phyloP scores from a whole-genome alignment of 345 rosid genomes.

The Lagerstroemia speciosa region DNA sequence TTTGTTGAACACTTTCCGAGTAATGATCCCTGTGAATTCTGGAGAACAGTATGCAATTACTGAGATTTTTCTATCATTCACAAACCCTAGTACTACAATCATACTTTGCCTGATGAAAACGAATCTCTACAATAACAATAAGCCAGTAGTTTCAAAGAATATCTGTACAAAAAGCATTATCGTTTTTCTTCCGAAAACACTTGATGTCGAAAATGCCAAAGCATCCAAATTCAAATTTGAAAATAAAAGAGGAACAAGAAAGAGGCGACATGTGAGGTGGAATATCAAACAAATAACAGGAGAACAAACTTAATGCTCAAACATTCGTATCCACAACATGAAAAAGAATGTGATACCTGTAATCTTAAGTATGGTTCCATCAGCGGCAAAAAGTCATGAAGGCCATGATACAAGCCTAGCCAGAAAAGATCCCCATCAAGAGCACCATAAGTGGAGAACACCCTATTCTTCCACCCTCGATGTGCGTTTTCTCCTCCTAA shows the following conservation, averaged over 20 bases:
- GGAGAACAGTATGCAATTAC: not conserved
- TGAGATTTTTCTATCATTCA: not conserved
- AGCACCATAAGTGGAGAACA: not conserved
- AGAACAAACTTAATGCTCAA: not conserved
- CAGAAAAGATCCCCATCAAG: not conserved
- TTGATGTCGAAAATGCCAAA: not conserved
- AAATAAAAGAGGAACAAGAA: not conserved
- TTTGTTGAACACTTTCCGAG: not conserved
- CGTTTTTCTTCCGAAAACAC: not conserved
- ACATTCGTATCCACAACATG: not conserved
- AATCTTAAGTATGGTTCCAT: not conserved
- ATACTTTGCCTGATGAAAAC: not conserved
- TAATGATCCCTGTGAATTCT: not conserved
- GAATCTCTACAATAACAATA: not conserved
- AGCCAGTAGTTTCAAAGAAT: not conserved
- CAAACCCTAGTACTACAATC: not conserved
- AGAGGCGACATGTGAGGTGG: not conserved
- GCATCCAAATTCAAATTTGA: not conserved
- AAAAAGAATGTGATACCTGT: not conserved
- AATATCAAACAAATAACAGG: not conserved
- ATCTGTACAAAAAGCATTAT: not conserved
- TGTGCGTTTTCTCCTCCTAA: conserved; percentile 45
- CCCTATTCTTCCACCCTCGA: conserved; percentile 18
- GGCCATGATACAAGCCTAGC: not conserved
- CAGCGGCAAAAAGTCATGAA: not conserved